Base-by-base conservation (phyloP, 164 flowering plant genomes). In the Santalum album region DNA sequence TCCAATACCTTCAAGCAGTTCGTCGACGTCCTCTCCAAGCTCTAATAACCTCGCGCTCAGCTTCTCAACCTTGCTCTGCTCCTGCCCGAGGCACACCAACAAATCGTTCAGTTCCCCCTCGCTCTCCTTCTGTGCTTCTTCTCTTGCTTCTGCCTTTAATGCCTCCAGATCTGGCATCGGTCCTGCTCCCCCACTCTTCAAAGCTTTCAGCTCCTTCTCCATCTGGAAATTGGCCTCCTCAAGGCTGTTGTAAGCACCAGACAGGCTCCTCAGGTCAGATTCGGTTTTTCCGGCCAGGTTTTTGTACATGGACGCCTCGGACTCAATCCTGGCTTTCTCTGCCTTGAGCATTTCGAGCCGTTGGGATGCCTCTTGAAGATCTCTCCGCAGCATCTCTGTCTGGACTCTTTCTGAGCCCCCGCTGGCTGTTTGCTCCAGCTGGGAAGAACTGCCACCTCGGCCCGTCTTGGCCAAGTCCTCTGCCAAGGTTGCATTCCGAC, bases 61-160 rank as follows among this genome's bases (percentile, higher is more conserved):
- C 65, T 63, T 87, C 58, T 94, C 99, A 34, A 85, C 97, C 64
- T 75, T 85, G 70, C 86, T 87, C 70, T 94, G 97, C 65, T 94
- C 97, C 73, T 94, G 99, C 52, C 99, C 99, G 23, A 90, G 78
- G 61, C 99, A 92, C 9, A 89, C 96, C 0, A 94, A 80, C 64
- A 94, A 67, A 64, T 94, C 99, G 34, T 69, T 90, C 62, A 90
- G 61, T 60, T 94, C 99, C 4, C 72, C 86, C 54, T 94, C 97
- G 38, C 96, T 83, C 65, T 89, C 98, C 71, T 76, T 84, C 67
- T 73, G 80, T 7, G 89, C 89, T 75, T 88, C 98, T 75, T 86
- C 96, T 65, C 87, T 80, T 10, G 84, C 96, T 60, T 87, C 87
- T 1, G 75, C 86, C 51, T 70, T 84, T 26, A 86, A 62, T 21